Evolutionary conservation across 495 filamentous ascomycete genomes (phyloP), one percentile per base, ranked within the genome.

Genomic region (Bryoglossum gracile): DNA sequence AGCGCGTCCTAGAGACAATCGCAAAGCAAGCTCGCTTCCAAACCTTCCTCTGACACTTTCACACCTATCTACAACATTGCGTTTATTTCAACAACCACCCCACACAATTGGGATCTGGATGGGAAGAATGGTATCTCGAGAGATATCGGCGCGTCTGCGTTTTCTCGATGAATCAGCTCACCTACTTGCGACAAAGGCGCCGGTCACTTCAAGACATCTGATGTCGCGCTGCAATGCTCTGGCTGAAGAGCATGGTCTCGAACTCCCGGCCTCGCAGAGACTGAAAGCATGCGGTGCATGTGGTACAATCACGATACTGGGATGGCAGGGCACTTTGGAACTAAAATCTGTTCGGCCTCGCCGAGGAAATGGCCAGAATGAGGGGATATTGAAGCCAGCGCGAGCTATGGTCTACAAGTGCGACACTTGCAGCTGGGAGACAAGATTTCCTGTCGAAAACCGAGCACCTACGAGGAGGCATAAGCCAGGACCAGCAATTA

Each of bases 271-370:
- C 18, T 37, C 65, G 8, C 63, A 75, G 18, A 62, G 62, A 40
- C 67, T 73, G 41, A 68, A 68, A 42, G 65, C 67, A 14, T 78
- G 75, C 58, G 65, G 56, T 25, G 68, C 67, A 37, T 78, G 75
- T 53, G 75, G 75, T 23, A 68, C 74, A 48, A 74, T 76, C 40
- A 67, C 76, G 63, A 58, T 76, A 25, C 44, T 58, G 4, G 75
- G 75, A 0, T 65, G 39, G 69, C 43, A 47, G 22, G 50, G 35
- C 10, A 54, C 46, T 26, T 48, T 77, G 11, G 51, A 67, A 22
- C 48, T 70, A 8, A 61, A 68, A 21, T 44, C 60, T 9, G 56
- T 53, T 26, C 44, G 9, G 24, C 18, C 11, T 28, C 28, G 11
- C 47, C 18, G 40, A 21, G 30, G 21, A 35, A 55, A 46, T 8